Base-by-base conservation (phyloP, 495 filamentous ascomycete genomes). In the Penicillium chermesinum region DNA sequence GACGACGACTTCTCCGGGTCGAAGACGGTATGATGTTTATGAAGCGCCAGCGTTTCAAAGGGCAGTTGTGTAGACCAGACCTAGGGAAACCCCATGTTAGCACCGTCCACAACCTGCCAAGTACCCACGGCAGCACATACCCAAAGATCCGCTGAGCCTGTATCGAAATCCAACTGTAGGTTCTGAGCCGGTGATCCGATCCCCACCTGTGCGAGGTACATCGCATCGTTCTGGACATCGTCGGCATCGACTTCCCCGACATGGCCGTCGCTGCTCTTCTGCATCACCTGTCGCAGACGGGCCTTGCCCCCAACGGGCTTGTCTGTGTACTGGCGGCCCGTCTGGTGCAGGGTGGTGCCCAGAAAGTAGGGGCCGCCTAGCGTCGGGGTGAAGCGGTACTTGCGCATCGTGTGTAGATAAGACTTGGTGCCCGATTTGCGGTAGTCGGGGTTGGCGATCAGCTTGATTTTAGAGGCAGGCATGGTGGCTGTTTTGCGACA, bases 131-230 rank as follows among this genome's bases (percentile, higher is more conserved):
- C 21, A 21, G 2, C 17, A 41, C 75, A 49, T 73, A 91, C 85
- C 87, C 85, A 91, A 33, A 89, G 72, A 74, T 89, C 86, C 6
- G 83, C 73, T 37, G 84, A 87, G 9, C 85, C 87, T 21, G 86
- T 88, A 64, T 91, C 86, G 53, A 90, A 88, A 59, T 89, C 82
- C 39, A 90, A 59, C 40, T 69, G 76, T 46, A 88, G 42, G 33
- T 65, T 82, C 71, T 90, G 85, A 2, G 72, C 67, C 8, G 85
- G 85, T 1, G 80, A 85, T 21, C 87, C 87, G 54, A 90, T 84
- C 5, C 59, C 49, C 35, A 90, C 77, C 41, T 77, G 69, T 41
- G 79, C 85, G 27, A 90, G 74, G 54, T 88, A 89, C 70, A 79
- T 64, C 17, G 78, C 71, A 48, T 90, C 86, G 52, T 88, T 84